phyloP scores from a whole-genome alignment of 2,329 filamentous ascomycete species.

The Diaporthe sp. region DNA sequence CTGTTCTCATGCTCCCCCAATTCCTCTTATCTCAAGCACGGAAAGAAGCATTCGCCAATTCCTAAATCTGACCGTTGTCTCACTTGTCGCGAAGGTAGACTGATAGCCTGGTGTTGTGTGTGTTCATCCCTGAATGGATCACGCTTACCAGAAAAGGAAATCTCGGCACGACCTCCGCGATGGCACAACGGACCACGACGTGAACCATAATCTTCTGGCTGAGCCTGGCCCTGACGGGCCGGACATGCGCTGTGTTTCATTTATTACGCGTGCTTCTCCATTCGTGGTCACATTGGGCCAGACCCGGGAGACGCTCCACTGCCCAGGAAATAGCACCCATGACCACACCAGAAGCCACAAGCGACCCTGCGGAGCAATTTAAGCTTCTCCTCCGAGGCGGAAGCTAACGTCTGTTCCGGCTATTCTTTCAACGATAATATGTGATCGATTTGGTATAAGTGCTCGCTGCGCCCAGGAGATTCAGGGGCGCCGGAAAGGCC shows the following conservation, averaged over 20 bases:
- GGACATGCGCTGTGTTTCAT: conserved; percentile 12
- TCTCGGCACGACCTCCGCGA: conserved; percentile 39
- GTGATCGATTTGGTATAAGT: conserved; percentile 27
- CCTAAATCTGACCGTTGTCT: neutral
- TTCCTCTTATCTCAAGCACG: neutral
- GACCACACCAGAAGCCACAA: neutral
- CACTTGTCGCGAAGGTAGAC: neutral
- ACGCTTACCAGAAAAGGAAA: conserved; percentile 37
- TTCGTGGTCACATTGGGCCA: conserved; percentile 26
- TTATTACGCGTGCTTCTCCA: neutral
- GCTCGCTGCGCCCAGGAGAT: neutral
- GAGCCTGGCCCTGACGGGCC: conserved; percentile 6
- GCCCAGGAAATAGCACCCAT: neutral
- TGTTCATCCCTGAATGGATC: neutral
- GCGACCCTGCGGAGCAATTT: conserved; percentile 7
- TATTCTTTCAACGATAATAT: neutral
- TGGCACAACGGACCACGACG: conserved; percentile 11
- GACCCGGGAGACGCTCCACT: neutral
- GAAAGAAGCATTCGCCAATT: neutral
- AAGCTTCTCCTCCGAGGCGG: conserved; percentile 13
- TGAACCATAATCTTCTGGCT: neutral
- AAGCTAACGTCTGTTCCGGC: conserved; percentile 25
- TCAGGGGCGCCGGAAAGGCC: neutral
- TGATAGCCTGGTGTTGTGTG: neutral
- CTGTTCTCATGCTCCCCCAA: neutral